Base-by-base conservation (phyloP, 2,329 filamentous ascomycete genomes). In the Curvularia sp. region DNA sequence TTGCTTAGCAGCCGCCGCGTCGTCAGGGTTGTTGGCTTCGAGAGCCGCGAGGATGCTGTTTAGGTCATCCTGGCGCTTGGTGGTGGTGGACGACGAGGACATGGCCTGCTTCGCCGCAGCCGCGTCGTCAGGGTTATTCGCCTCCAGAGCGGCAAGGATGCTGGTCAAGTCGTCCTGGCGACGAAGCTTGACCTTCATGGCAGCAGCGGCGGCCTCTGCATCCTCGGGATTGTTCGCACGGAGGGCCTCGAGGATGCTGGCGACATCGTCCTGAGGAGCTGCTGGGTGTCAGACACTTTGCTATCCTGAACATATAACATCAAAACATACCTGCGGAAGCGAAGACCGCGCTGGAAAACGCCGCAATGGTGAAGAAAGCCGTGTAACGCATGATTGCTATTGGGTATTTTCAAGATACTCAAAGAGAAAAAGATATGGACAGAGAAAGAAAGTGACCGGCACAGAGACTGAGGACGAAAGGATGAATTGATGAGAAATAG, bases 341-440 rank as follows among this genome's bases (percentile, higher is more conserved):
- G 49, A 74, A 67, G 58, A 69, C 68, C 20, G 62, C 61, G 55
- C 65, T 61, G 28, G 73, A 73, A 63, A 74, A 68, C 38, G 66
- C 56, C 4, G 65, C 63, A 44, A 68, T 61, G 35, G 67, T 55
- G 49, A 74, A 31, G 57, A 74, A 63, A 51, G 67, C 55, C 47
- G 70, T 63, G 68, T 70, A 71, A 44, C 58, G 67, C 72, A 74
- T 74, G 22, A 55, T 73, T 64, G 63, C 26, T 58, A 58, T 55
- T 63, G 67, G 58, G 26, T 30, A 15, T 1, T 26, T 49, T 26
- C 43, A 18, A 54, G n/a, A 15, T 48, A 24, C 33, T 24, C 30
- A 24, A 56, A 43, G 43, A 12, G 44, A 49, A 35, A 48, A 51
- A 31, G 24, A 24, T 47, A 60, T 52, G 47, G 53, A 68, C 59